Conservation (phyloP, 1,284 basidiomycete genomes). For the Ganoderma resinaceum region DNA sequence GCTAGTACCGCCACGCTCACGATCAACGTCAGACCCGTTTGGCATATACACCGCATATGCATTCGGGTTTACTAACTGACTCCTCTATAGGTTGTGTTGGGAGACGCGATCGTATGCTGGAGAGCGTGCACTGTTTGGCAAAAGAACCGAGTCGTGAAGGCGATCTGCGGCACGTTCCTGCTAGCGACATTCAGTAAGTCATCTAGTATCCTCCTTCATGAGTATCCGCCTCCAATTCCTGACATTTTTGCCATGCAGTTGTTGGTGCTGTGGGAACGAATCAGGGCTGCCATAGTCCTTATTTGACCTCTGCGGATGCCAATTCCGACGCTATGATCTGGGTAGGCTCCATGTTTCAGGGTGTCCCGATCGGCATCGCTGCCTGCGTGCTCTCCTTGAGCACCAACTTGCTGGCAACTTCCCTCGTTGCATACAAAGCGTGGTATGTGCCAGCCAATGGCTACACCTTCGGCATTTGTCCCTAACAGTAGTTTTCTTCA, state of each 20-base stretch:
- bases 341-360: background rate
- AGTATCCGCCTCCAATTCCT: background rate
- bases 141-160: background rate
- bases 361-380: background rate
- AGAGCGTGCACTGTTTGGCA: background rate
- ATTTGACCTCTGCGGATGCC: background rate
- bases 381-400: background rate
- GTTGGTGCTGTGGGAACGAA: background rate
- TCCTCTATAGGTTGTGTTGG: background rate
- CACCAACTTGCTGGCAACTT: background rate
- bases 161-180: background rate
- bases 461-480: no score
- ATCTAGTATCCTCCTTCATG: background rate
- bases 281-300: background rate
- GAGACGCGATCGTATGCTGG: conserved; percentile 4
- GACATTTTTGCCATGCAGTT: background rate
- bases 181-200: background rate
- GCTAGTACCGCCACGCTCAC: background rate
- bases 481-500: background rate
- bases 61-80: no score
- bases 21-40: background rate
- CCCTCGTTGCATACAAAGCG: background rate
- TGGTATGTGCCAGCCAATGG: no score
- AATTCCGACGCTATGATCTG: background rate
- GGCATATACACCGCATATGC: background rate